These are phyloP conservation scores for Lasiodiplodia sp. DNA, from an alignment of 2,329 filamentous ascomycete species.

Conservation along the genomic window DNA sequence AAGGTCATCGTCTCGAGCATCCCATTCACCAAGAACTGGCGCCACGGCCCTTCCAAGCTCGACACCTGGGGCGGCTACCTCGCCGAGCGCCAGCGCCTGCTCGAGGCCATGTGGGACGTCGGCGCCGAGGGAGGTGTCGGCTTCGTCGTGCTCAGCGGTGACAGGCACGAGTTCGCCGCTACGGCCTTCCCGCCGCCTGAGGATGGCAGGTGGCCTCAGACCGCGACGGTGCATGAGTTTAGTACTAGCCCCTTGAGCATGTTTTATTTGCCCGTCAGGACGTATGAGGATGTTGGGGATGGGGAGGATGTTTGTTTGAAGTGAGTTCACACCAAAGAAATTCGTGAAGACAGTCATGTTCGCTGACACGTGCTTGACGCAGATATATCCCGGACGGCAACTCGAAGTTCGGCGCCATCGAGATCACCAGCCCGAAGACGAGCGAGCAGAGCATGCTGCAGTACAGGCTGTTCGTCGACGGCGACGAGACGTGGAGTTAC, in stretches of 20 bases:
- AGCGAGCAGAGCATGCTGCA: conserved; percentile 75
- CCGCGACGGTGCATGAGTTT: conserved; percentile 78
- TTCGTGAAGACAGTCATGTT: background rate
- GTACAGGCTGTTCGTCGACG: conserved; percentile 85
- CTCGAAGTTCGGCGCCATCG: conserved; percentile 85
- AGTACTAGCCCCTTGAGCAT: conserved; percentile 90
- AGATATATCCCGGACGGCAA: conserved; percentile 84
- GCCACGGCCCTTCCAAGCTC: conserved; percentile 70
- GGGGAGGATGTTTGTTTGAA: conserved; percentile 85
- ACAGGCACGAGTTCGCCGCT: conserved; percentile 96
- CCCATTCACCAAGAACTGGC: conserved; percentile 98
- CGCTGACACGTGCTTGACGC: background rate
- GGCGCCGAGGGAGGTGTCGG: conserved; percentile 74
- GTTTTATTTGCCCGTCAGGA: conserved; percentile 87
- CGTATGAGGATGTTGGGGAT: conserved; percentile 73
- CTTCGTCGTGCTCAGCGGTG: conserved; percentile 85
- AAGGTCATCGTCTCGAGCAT: conserved; percentile 91
- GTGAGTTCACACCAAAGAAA: no score
- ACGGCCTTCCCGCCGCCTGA: conserved; percentile 74
- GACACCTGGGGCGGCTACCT: conserved; percentile 97
- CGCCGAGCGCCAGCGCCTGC: conserved; percentile 75
- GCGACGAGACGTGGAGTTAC: conserved; percentile 76
- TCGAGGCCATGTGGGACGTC: conserved; percentile 92
- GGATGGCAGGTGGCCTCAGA: conserved; percentile 61
- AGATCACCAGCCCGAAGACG: conserved; percentile 72